Conservation (phyloP, 2,329 filamentous ascomycete genomes). For the Aspergillus sp. region DNA sequence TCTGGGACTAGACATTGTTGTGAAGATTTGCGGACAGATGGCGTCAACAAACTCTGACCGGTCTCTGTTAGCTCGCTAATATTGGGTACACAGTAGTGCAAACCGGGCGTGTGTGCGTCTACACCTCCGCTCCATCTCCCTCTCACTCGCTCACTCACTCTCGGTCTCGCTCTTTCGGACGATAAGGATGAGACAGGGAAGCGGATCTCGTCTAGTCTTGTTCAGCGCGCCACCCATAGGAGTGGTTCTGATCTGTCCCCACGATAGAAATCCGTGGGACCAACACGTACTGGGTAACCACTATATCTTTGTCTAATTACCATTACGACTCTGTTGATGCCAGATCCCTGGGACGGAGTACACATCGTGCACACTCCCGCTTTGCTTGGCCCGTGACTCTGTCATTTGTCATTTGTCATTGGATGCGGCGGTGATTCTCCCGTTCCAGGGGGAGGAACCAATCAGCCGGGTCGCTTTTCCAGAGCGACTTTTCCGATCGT, state of each 20-base stretch:
- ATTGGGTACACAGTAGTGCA: not conserved
- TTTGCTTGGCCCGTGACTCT: not conserved
- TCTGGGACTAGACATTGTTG: not conserved
- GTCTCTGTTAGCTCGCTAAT: not conserved
- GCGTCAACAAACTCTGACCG: not conserved
- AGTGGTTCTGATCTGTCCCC: not conserved
- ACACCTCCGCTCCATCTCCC: not conserved
- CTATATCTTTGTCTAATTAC: not conserved
- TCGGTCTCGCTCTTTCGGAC: not conserved
- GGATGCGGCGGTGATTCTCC: not conserved
- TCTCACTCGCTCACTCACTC: not conserved
- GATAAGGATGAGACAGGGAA: conserved; percentile 1
- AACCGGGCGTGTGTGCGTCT: not conserved
- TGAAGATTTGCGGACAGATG: not conserved
- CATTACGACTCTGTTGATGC: not conserved
- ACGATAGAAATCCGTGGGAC: not conserved
- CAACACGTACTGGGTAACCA: not conserved
- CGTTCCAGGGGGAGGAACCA: conserved; percentile 14
- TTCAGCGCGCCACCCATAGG: not conserved
- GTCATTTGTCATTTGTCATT: conserved; percentile 6
- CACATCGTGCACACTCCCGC: not conserved
- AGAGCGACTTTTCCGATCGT: conserved; percentile 21
- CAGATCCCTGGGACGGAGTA: not conserved
- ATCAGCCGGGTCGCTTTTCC: conserved; percentile 14
- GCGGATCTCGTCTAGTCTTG: not conserved